Base-by-base conservation (phyloP, 257 asterid species). In the Jacaranda mimosifolia region DNA sequence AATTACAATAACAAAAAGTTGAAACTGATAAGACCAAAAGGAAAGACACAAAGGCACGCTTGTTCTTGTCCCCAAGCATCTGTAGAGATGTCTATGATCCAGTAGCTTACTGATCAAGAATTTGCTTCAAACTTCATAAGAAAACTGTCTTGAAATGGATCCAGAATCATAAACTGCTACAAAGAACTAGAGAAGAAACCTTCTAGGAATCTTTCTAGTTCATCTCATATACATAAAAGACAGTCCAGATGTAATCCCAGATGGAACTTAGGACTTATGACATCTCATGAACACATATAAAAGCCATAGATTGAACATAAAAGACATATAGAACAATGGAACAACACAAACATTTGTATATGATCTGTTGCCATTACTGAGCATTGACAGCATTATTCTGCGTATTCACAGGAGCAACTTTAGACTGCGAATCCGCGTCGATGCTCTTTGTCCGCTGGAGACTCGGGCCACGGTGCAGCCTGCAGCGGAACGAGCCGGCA, bases 401-500 rank as follows among this genome's bases (percentile, higher is more conserved):
- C 36, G 67, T 57, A 46, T 68, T 40, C 52, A 55, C 15, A 14
- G 73, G 67, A 35, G n/a, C 72, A 68, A 65, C 76, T 77, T 83
- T 81, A 1, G 84, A 70, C 17, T 72, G 84, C 1, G 91, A 43
- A 17, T 67, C 87, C 12, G 88, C 77, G 38, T 83, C 92, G 65
- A 83, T 80, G 84, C 94, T 93, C 80, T 85, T 91, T 17, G 89
- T 84, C 84, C 96, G 59, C 42, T 87, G 89, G 52, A 91, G 92
- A 81, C 79, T 71, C 0, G 88, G 91, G 62, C 82, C 65, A 7
- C 98, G 91, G 70, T 93, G 98, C 53, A 87, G 86, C 86, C 94
- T 81, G 76, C 98, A 93, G 0, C 98, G 89, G 35, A 89, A 92
- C 36, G 94, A 92, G 79, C 98, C 97, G 3, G 83, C 87, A 46